These are phyloP conservation scores for Pyricularia grisea DNA, from an alignment of 2,329 filamentous ascomycete genomes.

Conservation along the genomic window DNA sequence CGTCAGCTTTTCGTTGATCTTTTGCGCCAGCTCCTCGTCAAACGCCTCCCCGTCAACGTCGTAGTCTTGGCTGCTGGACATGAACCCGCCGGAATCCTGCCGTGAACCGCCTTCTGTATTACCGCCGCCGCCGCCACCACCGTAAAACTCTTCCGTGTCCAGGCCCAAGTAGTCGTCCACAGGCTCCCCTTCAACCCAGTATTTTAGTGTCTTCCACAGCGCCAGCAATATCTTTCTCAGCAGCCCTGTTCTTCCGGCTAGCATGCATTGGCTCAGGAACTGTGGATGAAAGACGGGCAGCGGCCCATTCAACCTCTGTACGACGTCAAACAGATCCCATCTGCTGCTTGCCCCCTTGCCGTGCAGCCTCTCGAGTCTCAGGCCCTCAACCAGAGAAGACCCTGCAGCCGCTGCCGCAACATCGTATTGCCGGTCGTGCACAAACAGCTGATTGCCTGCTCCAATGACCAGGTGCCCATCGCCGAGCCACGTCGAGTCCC, in stretches of 20 bases:
- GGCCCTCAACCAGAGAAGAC: constrained; percentile 45
- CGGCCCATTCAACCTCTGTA: constrained; percentile 76
- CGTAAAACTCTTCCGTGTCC: constrained; percentile 50
- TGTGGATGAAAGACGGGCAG: constrained; percentile 89
- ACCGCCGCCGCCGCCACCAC: constrained; percentile 17
- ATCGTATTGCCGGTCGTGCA: constrained; percentile 69
- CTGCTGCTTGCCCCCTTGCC: constrained; percentile 31
- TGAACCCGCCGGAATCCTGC: not conserved
- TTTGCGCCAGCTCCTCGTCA: constrained; percentile 58
- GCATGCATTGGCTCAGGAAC: constrained; percentile 76
- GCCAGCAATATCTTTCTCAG: constrained; percentile 66
- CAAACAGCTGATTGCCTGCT: constrained; percentile 82
- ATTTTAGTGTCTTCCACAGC: constrained; percentile 70
- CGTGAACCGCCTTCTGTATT: constrained; percentile 11
- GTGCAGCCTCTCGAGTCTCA: constrained; percentile 32
- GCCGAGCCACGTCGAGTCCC: constrained; percentile 84
- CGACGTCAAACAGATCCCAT: constrained; percentile 70
- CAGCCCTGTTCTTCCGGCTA: constrained; percentile 64
- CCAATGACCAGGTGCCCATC: constrained; percentile 81
- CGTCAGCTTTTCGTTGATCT: constrained; percentile 69
- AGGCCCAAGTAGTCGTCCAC: constrained; percentile 71
- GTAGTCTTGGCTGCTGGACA: constrained; percentile 4
- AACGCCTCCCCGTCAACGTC: constrained; percentile 54
- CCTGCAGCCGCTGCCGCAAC: constrained; percentile 24
- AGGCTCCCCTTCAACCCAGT: constrained; percentile 69